Percentiles rank a stretch among this genome's conserved stretches.
Evolutionary conservation across 2,329 filamentous ascomycete species (phyloP).

Genomic region (Bipolaris victoriae): DNA sequence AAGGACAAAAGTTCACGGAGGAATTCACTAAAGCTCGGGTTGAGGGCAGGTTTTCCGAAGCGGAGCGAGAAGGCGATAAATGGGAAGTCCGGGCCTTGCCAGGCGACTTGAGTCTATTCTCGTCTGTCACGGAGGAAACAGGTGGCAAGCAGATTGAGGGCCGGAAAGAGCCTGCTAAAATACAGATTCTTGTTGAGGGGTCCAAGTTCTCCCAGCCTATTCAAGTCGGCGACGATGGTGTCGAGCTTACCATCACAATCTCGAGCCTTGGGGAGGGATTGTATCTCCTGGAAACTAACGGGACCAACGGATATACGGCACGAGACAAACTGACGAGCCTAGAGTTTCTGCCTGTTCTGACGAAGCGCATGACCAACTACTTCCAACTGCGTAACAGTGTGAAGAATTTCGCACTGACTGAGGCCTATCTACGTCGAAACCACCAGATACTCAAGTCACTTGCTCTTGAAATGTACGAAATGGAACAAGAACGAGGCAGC

Average conservation of each 20-base stretch:
- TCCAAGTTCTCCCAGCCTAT: constrained; percentile 65
- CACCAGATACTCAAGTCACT: constrained; percentile 76
- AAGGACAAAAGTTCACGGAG: constrained; percentile 77
- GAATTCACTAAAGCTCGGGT: constrained; percentile 86
- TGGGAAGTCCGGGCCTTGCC: constrained; percentile 77
- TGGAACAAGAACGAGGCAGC: constrained; percentile 56
- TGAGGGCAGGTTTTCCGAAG: constrained; percentile 81
- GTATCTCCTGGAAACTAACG: constrained; percentile 64
- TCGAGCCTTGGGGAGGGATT: constrained; percentile 60
- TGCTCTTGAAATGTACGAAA: constrained; percentile 65
- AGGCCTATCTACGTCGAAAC: constrained; percentile 77
- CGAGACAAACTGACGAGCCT: constrained; percentile 75
- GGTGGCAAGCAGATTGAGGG: constrained; percentile 67
- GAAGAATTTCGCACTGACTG: constrained; percentile 67
- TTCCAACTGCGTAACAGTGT: constrained; percentile 73
- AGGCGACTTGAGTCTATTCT: constrained; percentile 63
- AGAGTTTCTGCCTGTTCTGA: constrained; percentile 76
- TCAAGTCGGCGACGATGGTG: constrained; percentile 57
- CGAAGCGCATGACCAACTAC: constrained; percentile 75
- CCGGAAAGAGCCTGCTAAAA: constrained; percentile 69
- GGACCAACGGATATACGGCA: constrained; percentile 72
- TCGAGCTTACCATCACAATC: constrained; percentile 74
- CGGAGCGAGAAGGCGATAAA: constrained; percentile 78
- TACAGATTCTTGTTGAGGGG: constrained; percentile 76
- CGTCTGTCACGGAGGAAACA: constrained; percentile 75